Conservation (phyloP, 345 rosid genomes). For the Lepidium didymum region DNA sequence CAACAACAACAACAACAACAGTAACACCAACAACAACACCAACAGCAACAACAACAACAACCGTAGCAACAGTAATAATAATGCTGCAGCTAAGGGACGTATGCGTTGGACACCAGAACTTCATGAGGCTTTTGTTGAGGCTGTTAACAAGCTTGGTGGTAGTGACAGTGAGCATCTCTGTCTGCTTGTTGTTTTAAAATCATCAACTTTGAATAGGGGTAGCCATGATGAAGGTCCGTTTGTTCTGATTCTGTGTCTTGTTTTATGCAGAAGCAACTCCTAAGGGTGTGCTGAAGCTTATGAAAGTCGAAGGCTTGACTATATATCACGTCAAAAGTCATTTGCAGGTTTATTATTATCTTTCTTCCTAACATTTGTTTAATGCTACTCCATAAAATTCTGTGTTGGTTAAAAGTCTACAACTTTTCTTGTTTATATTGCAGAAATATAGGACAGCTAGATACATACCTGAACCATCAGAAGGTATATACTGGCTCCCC, state of each 20-base stretch:
- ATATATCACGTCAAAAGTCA: slow-evolving; percentile 95
- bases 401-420: not conserved
- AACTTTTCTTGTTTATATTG: slow-evolving; percentile 12
- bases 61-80: slow-evolving; percentile 22
- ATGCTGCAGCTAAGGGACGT: slow-evolving; percentile 62
- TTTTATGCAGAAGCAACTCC: slow-evolving; percentile 73
- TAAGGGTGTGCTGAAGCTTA: slow-evolving; percentile 80
- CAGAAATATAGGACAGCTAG: slow-evolving; percentile 91
- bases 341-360: slow-evolving; percentile 50
- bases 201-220: not conserved
- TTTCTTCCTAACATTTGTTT: not conserved
- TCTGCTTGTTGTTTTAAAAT: not conserved
- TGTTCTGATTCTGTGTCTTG: slow-evolving; percentile 23
- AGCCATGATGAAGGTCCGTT: not conserved
- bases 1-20: not conserved
- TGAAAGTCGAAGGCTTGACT: slow-evolving; percentile 82
- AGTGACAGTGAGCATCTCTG: slow-evolving; percentile 47
- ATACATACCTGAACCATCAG: slow-evolving; percentile 62
- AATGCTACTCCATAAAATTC: not conserved
- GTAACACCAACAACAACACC: not conserved
- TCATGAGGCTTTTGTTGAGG: slow-evolving; percentile 89
- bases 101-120: slow-evolving; percentile 96
- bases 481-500: slow-evolving; percentile 42
- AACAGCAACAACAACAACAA: not conserved
- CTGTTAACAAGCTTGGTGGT: slow-evolving; percentile 84